Evolutionary conservation across 768 basidiomycete species (phyloP), one percentile per base, ranked within the genome.

Genomic region (Lactarius pseudohatsudake): DNA sequence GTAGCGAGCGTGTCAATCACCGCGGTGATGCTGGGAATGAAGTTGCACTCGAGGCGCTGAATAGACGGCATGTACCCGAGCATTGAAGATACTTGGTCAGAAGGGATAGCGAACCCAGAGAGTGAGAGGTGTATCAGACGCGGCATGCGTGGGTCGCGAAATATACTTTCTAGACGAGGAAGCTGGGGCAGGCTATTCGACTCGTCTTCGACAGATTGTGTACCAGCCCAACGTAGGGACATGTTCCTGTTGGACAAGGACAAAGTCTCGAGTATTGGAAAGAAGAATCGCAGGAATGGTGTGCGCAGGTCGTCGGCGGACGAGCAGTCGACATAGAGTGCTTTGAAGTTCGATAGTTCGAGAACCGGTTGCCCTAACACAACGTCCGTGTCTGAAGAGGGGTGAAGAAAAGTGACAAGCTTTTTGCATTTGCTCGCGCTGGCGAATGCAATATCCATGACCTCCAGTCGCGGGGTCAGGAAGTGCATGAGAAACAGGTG

Each of bases 91-190:
- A 53, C 66, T 20, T 70, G 62, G 41, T 70, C 69, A 0, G 62
- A 22, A 11, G 41, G 55, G 50, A 67, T 38, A 9, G 56, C 18
- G 41, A 68, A 67, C 20, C 62, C 63, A 22, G 66, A 61, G 53
- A 68, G 69, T 15, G 58, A 45, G 50, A 64, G 62, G 40, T 67
- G 62, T 30, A 59, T 61, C 16, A 70, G 59, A 45, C 41, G 59
- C n/a, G 63, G 69, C 63, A 68, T 55, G 28, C 69, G 69, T 15
- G 69, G 63, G 57, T 67, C 69, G 41, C 66, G 69, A 55, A 70
- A 67, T 40, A 67, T 70, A 47, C 64, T 66, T 15, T 70, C 69
- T 9, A 59, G 38, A 28, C 64, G 61, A 38, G 64, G 69, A 7
- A 68, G 57, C n/a, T 50, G 60, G 3, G 56, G 61, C 16, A 64